phyloP scores from a whole-genome alignment of 2,329 filamentous ascomycete genomes.

The Nothopassalora personata region DNA sequence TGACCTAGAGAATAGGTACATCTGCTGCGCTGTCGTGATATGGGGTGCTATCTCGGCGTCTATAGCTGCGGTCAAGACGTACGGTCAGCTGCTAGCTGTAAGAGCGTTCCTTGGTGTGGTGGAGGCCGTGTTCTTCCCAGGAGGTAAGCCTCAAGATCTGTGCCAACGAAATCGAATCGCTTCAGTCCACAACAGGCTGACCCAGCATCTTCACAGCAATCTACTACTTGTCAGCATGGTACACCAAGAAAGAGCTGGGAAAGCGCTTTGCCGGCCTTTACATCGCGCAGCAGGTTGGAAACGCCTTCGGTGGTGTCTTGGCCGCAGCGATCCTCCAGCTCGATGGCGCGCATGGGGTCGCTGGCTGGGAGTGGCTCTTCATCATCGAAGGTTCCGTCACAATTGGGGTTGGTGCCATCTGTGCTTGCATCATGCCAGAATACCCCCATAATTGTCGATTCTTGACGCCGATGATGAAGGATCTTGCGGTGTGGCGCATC shows the following conservation, averaged over 20 bases:
- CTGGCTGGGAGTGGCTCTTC: slow-evolving; percentile 29
- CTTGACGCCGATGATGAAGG: too few species aligned
- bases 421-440: too few species aligned
- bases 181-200: too few species aligned
- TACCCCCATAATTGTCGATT: too few species aligned
- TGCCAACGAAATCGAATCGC: too few species aligned
- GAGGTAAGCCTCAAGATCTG: slow-evolving; percentile 16
- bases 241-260: slow-evolving; percentile 37
- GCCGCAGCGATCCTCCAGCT: slow-evolving; percentile 24
- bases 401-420: too few species aligned
- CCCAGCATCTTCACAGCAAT: slow-evolving; percentile 19
- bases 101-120: slow-evolving; percentile 36
- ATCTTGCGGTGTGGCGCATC: too few species aligned
- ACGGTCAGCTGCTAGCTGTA: slow-evolving; percentile 32
- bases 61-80: slow-evolving; percentile 35
- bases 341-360: slow-evolving; percentile 29
- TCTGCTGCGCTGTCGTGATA: slow-evolving; percentile 31
- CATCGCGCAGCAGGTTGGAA: slow-evolving; percentile 33
- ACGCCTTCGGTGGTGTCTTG: slow-evolving; percentile 23
- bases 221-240: slow-evolving; percentile 41
- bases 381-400: background rate
- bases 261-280: slow-evolving; percentile 36
- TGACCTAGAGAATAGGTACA: slow-evolving; percentile 26
- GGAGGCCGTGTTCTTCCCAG: slow-evolving; percentile 36
- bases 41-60: slow-evolving; percentile 33